These are phyloP conservation scores for Escallonia rubra DNA, from an alignment of 129 eudicot species.

Conservation along the genomic window DNA sequence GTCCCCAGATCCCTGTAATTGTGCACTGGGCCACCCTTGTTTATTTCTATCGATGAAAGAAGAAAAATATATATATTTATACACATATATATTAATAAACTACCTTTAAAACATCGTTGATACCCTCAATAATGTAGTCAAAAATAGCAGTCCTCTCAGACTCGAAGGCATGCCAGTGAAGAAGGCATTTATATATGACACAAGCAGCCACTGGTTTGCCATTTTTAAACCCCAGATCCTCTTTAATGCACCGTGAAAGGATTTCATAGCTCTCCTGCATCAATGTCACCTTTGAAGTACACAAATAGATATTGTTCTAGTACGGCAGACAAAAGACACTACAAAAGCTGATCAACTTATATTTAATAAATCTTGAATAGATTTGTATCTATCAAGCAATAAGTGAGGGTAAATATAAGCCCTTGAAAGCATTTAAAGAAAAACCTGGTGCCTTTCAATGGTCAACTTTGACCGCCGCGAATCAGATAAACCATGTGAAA, in stretches of 20 bases:
- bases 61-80: too few relatives aligned
- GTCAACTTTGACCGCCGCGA: slow-evolving; percentile 77
- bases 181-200: slow-evolving; percentile 83
- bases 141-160: slow-evolving; percentile 95
- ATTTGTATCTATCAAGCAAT: neutral
- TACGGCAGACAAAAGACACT: neutral
- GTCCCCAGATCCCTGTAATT: too few relatives aligned
- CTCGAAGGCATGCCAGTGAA: slow-evolving; percentile 96
- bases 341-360: neutral
- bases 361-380: neutral
- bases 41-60: too few relatives aligned
- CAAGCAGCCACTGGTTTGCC: slow-evolving; percentile 96
- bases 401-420: neutral
- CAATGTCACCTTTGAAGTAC: neutral
- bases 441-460: slow-evolving; percentile 81
- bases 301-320: neutral
- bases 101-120: slow-evolving; percentile 77
- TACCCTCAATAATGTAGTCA: slow-evolving; percentile 82
- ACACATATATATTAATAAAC: neutral
- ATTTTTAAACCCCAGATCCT: slow-evolving; percentile 81
- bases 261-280: slow-evolving; percentile 75
- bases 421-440: neutral
- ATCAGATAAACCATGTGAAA: slow-evolving; percentile 74
- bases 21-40: too few relatives aligned
- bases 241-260: slow-evolving; percentile 76